Evolutionary conservation across 352 stramenopile species (phyloP).

Genomic region (Phytophthora sojae): DNA sequence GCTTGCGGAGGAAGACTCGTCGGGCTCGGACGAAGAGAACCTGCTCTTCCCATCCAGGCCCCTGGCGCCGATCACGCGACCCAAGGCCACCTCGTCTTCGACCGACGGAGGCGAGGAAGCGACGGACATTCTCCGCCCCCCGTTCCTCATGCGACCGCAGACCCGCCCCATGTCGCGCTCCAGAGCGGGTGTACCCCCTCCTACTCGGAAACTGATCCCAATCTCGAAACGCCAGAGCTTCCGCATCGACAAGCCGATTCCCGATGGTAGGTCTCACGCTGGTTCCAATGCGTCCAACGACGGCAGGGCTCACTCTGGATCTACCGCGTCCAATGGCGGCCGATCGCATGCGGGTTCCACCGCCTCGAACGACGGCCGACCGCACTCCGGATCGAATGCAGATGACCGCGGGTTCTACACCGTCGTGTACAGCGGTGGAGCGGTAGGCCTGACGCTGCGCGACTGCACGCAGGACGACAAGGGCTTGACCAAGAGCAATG

Average conservation of each 20-base stretch:
- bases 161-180: constrained; percentile 25
- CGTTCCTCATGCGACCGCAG: constrained; percentile 32
- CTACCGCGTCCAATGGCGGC: constrained; percentile 7
- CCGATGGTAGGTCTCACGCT: background rate
- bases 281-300: constrained; percentile 17
- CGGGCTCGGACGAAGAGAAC: constrained; percentile 31
- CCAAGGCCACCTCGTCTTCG: constrained; percentile 24
- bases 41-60: constrained; percentile 27
- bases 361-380: constrained; percentile 21
- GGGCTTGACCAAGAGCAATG: constrained; percentile 48
- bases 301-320: constrained; percentile 26
- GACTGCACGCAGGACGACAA: constrained; percentile 58
- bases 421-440: constrained; percentile 63
- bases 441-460: constrained; percentile 53
- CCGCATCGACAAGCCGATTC: constrained; percentile 47
- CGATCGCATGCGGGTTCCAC: constrained; percentile 26
- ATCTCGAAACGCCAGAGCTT: constrained; percentile 72
- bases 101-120: constrained; percentile 22
- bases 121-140: constrained; percentile 15
- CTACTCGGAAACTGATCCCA: constrained; percentile 31
- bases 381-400: constrained; percentile 28
- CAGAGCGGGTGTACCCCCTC: constrained; percentile 22
- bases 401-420: constrained; percentile 72
- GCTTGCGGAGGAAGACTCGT: constrained; percentile 49
- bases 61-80: constrained; percentile 13